These are phyloP conservation scores for Claviceps sp. DNA, from an alignment of 2,329 filamentous ascomycete species.

Conservation along the genomic window DNA sequence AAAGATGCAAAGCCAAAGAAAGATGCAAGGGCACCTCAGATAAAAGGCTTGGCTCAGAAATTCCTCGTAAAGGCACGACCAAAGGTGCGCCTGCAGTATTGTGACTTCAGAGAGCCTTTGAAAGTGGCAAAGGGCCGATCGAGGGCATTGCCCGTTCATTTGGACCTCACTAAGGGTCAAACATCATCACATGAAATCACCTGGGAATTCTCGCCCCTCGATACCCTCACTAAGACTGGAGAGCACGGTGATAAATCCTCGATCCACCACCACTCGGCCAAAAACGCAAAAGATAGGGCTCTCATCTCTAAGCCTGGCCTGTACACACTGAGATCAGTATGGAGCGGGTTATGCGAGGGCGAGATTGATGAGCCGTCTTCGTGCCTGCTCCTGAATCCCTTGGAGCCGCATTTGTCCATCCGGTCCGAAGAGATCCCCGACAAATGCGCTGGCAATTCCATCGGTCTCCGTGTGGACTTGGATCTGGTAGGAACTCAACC, in stretches of 20 bases:
- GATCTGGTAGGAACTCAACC: slow-evolving; percentile 88
- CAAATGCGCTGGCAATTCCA: slow-evolving; percentile 86
- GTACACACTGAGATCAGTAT: slow-evolving; percentile 71
- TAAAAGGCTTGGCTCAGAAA: slow-evolving; percentile 54
- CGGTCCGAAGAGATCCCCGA: slow-evolving; percentile 74
- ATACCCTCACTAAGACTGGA: slow-evolving; percentile 53
- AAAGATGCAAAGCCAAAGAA: slow-evolving; percentile 55
- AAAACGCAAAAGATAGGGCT: slow-evolving; percentile 49
- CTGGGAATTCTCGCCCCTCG: slow-evolving; percentile 71
- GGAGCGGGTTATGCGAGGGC: slow-evolving; percentile 69
- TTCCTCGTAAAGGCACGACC: slow-evolving; percentile 85
- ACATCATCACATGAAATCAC: slow-evolving; percentile 57
- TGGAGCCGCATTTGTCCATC: slow-evolving; percentile 67
- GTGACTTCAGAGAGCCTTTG: slow-evolving; percentile 66
- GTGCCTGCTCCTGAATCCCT: slow-evolving; percentile 83
- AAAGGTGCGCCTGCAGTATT: slow-evolving; percentile 55
- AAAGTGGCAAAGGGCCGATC: slow-evolving; percentile 67
- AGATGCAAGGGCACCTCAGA: slow-evolving; percentile 52
- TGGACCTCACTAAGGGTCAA: slow-evolving; percentile 44
- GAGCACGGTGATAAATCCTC: slow-evolving; percentile 51
- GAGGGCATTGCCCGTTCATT: slow-evolving; percentile 56
- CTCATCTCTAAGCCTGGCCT: slow-evolving; percentile 65
- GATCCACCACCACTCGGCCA: slow-evolving; percentile 45
- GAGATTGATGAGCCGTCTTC: slow-evolving; percentile 88
- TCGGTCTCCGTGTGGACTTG: slow-evolving; percentile 77